Evolutionary conservation across 2,329 filamentous ascomycete genomes (phyloP).

Genomic region (Aspergillus sp.): DNA sequence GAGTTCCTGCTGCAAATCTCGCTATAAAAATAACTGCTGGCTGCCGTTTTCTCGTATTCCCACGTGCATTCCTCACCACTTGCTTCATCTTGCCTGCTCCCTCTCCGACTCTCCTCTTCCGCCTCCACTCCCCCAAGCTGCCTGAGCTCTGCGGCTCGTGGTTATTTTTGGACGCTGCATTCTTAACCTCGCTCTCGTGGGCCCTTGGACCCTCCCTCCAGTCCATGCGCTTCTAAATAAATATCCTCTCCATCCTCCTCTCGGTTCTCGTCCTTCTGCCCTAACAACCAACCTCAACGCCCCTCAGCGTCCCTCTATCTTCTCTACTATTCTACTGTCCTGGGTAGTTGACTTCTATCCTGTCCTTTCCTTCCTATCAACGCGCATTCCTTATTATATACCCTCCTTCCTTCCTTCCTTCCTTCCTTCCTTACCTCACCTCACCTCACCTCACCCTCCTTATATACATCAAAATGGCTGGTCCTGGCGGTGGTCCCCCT

Average conservation of each 20-base stretch:
- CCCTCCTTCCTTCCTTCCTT: too few relatives aligned
- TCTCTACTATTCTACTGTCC: neutral
- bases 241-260: conserved; percentile 3
- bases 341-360: conserved; percentile 13
- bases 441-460: neutral
- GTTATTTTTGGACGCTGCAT: conserved; percentile 17
- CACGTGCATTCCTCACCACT: conserved; percentile 22
- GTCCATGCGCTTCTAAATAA: conserved; percentile 4
- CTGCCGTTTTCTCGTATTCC: conserved; percentile 29
- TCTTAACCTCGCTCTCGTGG: neutral
- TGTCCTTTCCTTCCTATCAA: conserved; percentile 9
- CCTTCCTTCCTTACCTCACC: too few relatives aligned
- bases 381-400: conserved; percentile 1
- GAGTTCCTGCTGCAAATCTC: conserved; percentile 5
- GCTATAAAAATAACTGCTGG: conserved; percentile 11
- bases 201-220: neutral
- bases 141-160: conserved; percentile 5
- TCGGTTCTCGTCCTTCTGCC: neutral
- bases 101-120: conserved; percentile 8
- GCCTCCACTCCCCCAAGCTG: neutral
- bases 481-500: conserved; percentile 91
- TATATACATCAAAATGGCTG: conserved; percentile 64
- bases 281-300: neutral
- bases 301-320: neutral
- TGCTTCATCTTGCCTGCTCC: conserved; percentile 17